Percentiles rank a stretch among this genome's conserved stretches.
These are phyloP conservation scores for Paraconiothyrium brasiliense DNA, from an alignment of 2,329 filamentous ascomycete genomes.

Conservation along the genomic window DNA sequence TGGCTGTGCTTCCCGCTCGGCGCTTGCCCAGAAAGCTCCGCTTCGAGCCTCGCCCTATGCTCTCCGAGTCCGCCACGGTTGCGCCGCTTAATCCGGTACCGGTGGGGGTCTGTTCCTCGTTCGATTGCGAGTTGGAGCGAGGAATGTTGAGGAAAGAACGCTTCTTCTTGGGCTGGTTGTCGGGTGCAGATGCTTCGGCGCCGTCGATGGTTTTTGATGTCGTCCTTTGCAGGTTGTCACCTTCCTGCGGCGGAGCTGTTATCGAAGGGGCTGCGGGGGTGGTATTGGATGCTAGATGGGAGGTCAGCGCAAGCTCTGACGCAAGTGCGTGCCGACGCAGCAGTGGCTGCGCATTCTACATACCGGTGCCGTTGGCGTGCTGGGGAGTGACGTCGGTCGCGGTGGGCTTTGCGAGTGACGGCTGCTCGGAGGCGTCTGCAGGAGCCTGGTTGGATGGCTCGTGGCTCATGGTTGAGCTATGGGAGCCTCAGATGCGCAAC, in stretches of 20 bases:
- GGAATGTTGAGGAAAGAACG: conserved; percentile 50
- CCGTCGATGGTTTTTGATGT: conserved; percentile 27
- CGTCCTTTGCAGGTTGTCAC: conserved; percentile 25
- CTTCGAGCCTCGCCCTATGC: conserved; percentile 55
- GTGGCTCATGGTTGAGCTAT: conserved; percentile 49
- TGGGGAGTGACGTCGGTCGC: conserved; percentile 31
- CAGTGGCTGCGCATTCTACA: conserved; percentile 22
- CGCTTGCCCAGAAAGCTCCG: conserved; percentile 57
- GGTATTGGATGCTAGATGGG: conserved; percentile 23
- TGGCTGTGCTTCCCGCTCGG: conserved; percentile 57
- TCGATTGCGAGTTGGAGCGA: conserved; percentile 40
- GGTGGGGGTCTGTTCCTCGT: conserved; percentile 44
- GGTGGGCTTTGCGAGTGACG: conserved; percentile 41
- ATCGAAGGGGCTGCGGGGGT: conserved; percentile 15
- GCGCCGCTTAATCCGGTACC: conserved; percentile 54
- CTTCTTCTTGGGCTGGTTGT: conserved; percentile 46
- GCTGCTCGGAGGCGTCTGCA: conserved; percentile 35
- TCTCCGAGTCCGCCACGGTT: conserved; percentile 57
- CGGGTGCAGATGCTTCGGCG: conserved; percentile 23
- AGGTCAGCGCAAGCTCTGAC: conserved; percentile 22
- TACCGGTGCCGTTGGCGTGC: conserved; percentile 48
- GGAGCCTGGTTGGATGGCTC: conserved; percentile 37
- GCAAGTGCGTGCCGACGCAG: conserved; percentile 7
- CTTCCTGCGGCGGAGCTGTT: conserved; percentile 26
- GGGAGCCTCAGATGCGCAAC: conserved; percentile 27